Base-by-base conservation (phyloP, 805 yeast genomes). In the Saccharomycopsis capsularis region DNA sequence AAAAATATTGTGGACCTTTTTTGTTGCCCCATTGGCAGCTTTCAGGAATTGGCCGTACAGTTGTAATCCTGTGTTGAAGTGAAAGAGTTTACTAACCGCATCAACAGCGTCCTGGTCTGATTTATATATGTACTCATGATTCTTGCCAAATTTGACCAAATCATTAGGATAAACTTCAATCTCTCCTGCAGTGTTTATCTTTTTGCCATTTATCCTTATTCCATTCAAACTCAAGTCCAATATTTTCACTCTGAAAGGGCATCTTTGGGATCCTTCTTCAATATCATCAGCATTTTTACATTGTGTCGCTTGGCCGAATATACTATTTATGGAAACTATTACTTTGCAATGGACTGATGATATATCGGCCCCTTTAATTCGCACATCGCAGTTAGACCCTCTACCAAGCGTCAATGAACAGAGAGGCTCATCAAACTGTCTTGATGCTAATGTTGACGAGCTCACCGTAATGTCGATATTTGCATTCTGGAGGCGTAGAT, bases 221-320 rank as follows among this genome's bases (percentile, higher is more conserved):
- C 44, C 47, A 36, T 37, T 44, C 18, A 44, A 37, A n/a, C 47
- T 35, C n/a, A 22, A 9, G 18, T 44, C 44, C 25, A n/a, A n/a
- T n/a, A n/a, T n/a, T 22, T 39, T 13, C 11, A 9, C 19, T 21
- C 23, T 5, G 19, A 22, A 4, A 19, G 11, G 11, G 11, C 25
- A 9, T 7, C 42, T 23, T 11, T n/a, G 19, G 22, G 13, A n/a
- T 24, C 42, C 18, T 9, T n/a, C 9, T 30, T 3, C 9, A 32
- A 5, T 16, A 15, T 22, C 11, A n/a, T 7, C 7, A 18, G 6
- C 3, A 6, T 27, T 11, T 40, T 27, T 13, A 21, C 7, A 19
- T n/a, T n/a, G n/a, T n/a, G n/a, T n/a, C n/a, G n/a, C n/a, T n/a
- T n/a, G n/a, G n/a, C n/a, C n/a, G n/a, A n/a, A n/a, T n/a, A n/a